Evolutionary conservation across 805 yeast species (phyloP).

Genomic region (Zygosaccharomyces bailii): DNA sequence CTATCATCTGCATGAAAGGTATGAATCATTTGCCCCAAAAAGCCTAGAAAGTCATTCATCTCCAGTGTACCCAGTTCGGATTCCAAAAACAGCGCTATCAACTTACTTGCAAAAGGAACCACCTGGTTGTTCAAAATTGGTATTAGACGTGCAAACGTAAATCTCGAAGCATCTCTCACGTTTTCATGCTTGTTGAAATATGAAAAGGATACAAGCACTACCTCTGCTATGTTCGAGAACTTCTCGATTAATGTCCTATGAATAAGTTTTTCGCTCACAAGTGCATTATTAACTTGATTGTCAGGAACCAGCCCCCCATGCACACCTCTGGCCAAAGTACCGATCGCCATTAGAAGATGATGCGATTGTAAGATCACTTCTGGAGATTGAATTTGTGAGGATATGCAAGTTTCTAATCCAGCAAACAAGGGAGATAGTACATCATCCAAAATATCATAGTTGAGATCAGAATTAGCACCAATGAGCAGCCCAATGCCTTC

Average conservation of each 20-base stretch:
- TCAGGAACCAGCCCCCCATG: conserved; percentile 47
- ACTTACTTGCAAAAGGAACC: conserved; percentile 57
- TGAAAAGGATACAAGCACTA: conserved; percentile 78
- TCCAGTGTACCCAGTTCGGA: conserved; percentile 59
- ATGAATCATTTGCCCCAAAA: conserved; percentile 85
- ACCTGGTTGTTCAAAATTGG: conserved; percentile 60
- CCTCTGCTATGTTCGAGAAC: conserved; percentile 72
- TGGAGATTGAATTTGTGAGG: conserved; percentile 41
- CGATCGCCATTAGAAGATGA: conserved; percentile 82
- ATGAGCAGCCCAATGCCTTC: conserved; percentile 83
- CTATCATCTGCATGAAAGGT: conserved; percentile 61
- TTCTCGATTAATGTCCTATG: conserved; percentile 40
- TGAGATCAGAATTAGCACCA: conserved; percentile 43
- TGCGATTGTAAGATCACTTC: conserved; percentile 68
- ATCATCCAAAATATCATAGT: conserved; percentile 51
- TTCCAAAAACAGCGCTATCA: conserved; percentile 62
- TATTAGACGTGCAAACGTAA: conserved; percentile 81
- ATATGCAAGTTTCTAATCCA: conserved; percentile 64
- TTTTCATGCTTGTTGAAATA: conserved; percentile 60
- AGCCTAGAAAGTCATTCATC: conserved; percentile 75
- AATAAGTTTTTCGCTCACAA: conserved; percentile 31
- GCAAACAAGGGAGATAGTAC: conserved; percentile 73
- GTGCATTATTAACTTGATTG: conserved; percentile 38
- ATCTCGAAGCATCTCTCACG: conserved; percentile 82
- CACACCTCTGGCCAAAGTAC: conserved; percentile 84